phyloP scores from a whole-genome alignment of 441 rosid species.

The Bruguiera hainesii region DNA sequence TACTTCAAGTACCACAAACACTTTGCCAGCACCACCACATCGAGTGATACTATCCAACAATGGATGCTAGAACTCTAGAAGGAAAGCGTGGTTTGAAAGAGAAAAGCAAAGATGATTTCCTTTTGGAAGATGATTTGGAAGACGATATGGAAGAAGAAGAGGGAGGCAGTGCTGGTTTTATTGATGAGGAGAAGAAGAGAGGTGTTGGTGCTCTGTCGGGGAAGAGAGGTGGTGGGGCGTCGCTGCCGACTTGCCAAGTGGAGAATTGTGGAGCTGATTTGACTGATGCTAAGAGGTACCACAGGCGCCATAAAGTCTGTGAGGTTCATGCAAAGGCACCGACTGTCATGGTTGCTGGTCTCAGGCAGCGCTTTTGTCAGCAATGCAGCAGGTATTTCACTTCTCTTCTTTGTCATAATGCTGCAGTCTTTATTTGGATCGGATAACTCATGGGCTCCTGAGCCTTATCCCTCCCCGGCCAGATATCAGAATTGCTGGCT shows the following conservation, averaged over 20 bases:
- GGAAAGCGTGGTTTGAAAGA: slow-evolving; percentile 31
- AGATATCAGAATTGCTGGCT: too few relatives aligned
- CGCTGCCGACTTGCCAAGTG: slow-evolving; percentile 55
- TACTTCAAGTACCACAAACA: slow-evolving; percentile 22
- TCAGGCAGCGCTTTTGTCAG: slow-evolving; percentile 65
- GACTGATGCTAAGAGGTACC: slow-evolving; percentile 48
- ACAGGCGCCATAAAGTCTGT: slow-evolving; percentile 62
- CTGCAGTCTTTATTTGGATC: not conserved
- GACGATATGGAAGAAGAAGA: slow-evolving; percentile 52
- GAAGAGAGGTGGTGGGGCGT: slow-evolving; percentile 35
- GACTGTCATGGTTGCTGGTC: slow-evolving; percentile 44
- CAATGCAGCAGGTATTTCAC: slow-evolving; percentile 61
- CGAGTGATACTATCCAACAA: slow-evolving; percentile 15
- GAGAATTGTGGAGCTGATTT: slow-evolving; percentile 50
- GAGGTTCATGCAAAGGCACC: slow-evolving; percentile 57
- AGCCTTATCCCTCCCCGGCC: too few relatives aligned
- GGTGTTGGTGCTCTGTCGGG: slow-evolving; percentile 26
- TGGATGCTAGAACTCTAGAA: slow-evolving; percentile 37
- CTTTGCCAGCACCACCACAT: slow-evolving; percentile 20
- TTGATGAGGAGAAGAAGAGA: slow-evolving; percentile 45
- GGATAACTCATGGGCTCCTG: too few relatives aligned
- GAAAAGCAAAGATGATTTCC: slow-evolving; percentile 30
- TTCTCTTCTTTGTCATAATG: not conserved
- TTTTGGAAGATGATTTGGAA: slow-evolving; percentile 51
- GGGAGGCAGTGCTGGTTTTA: slow-evolving; percentile 22